Evolutionary conservation across 352 stramenopile species (phyloP).

Genomic region (Phytopythium sindhum): DNA sequence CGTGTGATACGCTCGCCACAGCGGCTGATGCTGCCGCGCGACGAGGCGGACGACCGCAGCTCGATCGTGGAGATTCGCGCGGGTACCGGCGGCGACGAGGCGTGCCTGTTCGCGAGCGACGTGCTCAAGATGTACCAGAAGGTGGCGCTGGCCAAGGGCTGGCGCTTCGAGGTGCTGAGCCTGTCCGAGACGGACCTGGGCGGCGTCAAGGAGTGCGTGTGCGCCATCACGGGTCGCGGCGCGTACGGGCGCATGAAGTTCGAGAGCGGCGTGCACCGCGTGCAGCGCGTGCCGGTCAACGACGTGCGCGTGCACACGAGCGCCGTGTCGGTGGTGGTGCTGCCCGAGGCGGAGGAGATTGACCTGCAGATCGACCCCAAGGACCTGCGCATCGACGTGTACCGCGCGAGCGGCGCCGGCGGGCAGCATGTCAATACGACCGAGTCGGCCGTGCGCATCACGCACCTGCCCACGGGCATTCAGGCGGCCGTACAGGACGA

Average conservation of each 20-base stretch:
- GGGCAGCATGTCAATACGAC: slow-evolving; percentile 99
- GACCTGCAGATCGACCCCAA: slow-evolving; percentile 90
- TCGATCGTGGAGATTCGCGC: slow-evolving; percentile 97
- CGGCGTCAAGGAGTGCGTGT: slow-evolving; percentile 82
- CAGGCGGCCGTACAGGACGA: slow-evolving; percentile 91
- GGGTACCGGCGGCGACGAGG: slow-evolving; percentile 96
- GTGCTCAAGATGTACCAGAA: slow-evolving; percentile 94
- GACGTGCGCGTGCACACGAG: slow-evolving; percentile 97
- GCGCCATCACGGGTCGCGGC: slow-evolving; percentile 56
- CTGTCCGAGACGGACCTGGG: slow-evolving; percentile 81
- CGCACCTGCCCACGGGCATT: slow-evolving; percentile 96
- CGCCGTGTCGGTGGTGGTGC: slow-evolving; percentile 96
- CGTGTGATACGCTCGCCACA: too few species aligned
- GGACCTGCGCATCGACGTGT: slow-evolving; percentile 98
- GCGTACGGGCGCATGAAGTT: slow-evolving; percentile 98
- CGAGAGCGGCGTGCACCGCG: slow-evolving; percentile 96
- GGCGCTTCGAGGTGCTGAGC: slow-evolving; percentile 90
- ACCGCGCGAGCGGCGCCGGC: slow-evolving; percentile 93
- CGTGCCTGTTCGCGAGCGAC: slow-evolving; percentile 94
- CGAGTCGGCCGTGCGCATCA: slow-evolving; percentile 95
- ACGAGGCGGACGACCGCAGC: slow-evolving; percentile 93
- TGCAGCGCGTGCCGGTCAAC: slow-evolving; percentile 97
- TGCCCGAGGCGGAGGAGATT: slow-evolving; percentile 89
- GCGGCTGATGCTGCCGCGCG: slow-evolving; percentile 74
- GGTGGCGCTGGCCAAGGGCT: slow-evolving; percentile 77